phyloP scores from a whole-genome alignment of 768 basidiomycete genomes.

The Kwoniella pini region DNA sequence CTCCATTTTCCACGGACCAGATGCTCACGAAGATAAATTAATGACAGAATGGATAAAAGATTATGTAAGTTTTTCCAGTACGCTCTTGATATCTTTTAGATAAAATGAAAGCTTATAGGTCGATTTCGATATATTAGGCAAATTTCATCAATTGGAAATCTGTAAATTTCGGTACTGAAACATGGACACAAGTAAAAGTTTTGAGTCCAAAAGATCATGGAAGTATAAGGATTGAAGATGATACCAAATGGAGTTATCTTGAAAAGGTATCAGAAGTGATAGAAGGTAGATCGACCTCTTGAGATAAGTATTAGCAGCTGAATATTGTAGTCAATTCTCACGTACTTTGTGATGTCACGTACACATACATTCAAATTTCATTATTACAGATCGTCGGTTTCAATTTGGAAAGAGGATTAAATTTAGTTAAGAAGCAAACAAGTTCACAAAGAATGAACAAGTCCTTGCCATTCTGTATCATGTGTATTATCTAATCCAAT shows the following conservation, averaged over 20 bases:
- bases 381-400: no score
- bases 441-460: conserved; percentile 4
- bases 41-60: conserved; percentile 19
- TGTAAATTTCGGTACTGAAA: conserved; percentile 9
- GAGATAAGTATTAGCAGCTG: no score
- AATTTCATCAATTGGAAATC: conserved; percentile 16
- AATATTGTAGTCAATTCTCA: no score
- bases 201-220: conserved; percentile 12
- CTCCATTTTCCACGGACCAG: conserved; percentile 14
- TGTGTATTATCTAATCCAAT: not conserved
- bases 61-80: conserved; percentile 5
- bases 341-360: no score
- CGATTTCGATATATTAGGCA: conserved; percentile 1
- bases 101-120: no score
- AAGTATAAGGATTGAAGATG: conserved; percentile 15
- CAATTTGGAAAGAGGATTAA: no score
- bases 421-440: no score
- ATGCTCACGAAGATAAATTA: conserved; percentile 7
- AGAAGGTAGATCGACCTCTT: not conserved
- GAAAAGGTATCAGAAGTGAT: conserved; percentile 11
- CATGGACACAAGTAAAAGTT: conserved; percentile 15
- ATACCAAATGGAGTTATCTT: conserved; percentile 15
- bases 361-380: no score
- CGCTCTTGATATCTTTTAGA: not conserved
- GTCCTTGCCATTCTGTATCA: conserved; percentile 6